phyloP scores from a whole-genome alignment of 2,329 filamentous ascomycete species.

The Trichothecium roseum region DNA sequence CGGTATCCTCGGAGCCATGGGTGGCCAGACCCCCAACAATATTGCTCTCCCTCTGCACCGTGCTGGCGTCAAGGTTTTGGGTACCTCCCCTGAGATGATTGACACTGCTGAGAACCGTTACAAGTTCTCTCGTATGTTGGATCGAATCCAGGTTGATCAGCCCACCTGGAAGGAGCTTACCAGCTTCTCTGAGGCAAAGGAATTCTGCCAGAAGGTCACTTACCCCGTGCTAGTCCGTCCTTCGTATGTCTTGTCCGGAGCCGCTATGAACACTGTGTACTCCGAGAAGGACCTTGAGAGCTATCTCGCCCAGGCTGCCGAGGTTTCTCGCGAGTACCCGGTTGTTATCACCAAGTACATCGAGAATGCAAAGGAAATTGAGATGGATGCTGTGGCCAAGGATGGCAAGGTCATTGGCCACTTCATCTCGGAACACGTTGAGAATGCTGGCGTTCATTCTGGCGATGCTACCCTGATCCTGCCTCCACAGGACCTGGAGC shows the following conservation, averaged over 20 bases:
- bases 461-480: conserved; percentile 94
- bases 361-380: conserved; percentile 97
- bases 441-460: conserved; percentile 97
- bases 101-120: conserved; percentile 95
- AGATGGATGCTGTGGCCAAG: conserved; percentile 95
- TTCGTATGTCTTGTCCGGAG: conserved; percentile 92
- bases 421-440: conserved; percentile 97
- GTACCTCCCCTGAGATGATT: conserved; percentile 98
- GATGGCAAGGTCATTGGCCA: conserved; percentile 86
- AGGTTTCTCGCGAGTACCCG: conserved; percentile 89
- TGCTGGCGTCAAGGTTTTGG: conserved; percentile 82
- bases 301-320: conserved; percentile 82
- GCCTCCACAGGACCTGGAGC: conserved; percentile 85
- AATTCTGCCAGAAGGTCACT: conserved; percentile 78
- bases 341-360: conserved; percentile 99
- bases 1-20: conserved; percentile 90
- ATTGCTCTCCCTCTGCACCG: conserved; percentile 85
- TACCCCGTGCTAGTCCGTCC: conserved; percentile 94
- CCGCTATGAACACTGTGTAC: conserved; percentile 99
- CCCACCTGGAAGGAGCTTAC: conserved; percentile 97
- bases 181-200: conserved; percentile 79
- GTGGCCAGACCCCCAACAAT: conserved; percentile 96
- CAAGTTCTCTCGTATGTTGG: conserved; percentile 97
- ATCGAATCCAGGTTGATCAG: conserved; percentile 89
- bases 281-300: conserved; percentile 83